phyloP scores from a whole-genome alignment of 2,329 filamentous ascomycete genomes.

The Apiospora marii region DNA sequence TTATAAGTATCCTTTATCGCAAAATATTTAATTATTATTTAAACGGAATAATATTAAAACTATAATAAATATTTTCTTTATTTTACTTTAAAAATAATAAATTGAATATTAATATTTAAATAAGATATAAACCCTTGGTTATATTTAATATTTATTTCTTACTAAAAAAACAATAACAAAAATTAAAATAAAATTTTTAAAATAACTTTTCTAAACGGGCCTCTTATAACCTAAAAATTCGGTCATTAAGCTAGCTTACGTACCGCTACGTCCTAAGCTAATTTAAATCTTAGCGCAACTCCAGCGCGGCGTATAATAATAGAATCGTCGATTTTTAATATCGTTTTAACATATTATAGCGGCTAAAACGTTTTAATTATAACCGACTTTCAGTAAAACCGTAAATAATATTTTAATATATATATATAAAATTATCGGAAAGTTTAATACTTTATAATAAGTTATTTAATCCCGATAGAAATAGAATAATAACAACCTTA shows the following conservation, averaged over 20 bases:
- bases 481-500: fast-evolving
- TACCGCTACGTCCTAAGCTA: background rate
- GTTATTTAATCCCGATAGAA: background rate
- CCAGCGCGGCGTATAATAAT: too few species aligned
- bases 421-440: background rate
- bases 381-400: background rate
- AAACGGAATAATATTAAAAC: too few species aligned
- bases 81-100: too few species aligned
- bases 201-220: background rate
- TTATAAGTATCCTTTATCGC: too few species aligned
- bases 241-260: background rate
- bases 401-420: background rate
- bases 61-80: too few species aligned
- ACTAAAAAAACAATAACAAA: too few species aligned
- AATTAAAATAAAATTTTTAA: background rate
- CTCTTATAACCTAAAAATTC: background rate
- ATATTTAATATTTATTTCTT: too few species aligned
- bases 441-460: background rate
- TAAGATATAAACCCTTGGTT: too few species aligned
- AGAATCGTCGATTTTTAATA: background rate
- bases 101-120: too few species aligned
- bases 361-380: background rate
- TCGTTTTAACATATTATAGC: background rate
- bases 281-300: background rate
- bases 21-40: too few species aligned